These are phyloP conservation scores for Diaporthe humulicola DNA, from an alignment of 2,329 filamentous ascomycete genomes.

Conservation along the genomic window DNA sequence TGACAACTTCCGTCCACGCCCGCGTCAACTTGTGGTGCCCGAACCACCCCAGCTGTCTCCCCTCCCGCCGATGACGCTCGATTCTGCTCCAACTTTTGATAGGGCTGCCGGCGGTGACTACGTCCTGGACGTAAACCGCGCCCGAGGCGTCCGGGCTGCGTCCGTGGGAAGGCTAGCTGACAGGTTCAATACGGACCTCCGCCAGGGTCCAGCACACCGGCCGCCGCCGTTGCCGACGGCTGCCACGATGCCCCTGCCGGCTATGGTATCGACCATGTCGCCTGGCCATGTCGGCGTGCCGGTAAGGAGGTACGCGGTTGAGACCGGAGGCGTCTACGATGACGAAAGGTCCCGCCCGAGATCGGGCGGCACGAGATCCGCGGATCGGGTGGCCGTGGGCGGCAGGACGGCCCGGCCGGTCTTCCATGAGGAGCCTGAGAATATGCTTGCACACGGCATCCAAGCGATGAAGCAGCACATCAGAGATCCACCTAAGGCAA, in stretches of 20 bases:
- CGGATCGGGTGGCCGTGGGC: conserved; percentile 40
- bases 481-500: conserved; percentile 50
- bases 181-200: conserved; percentile 60
- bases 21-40: conserved; percentile 54
- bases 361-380: conserved; percentile 41
- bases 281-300: conserved; percentile 46
- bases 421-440: conserved; percentile 50
- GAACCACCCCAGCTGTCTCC: conserved; percentile 48
- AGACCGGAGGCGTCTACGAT: conserved; percentile 55
- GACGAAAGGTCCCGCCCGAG: conserved; percentile 47
- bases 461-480: conserved; percentile 45
- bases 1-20: conserved; percentile 65
- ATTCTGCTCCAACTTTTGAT: conserved; percentile 50
- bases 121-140: conserved; percentile 57
- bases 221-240: conserved; percentile 46
- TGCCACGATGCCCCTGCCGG: conserved; percentile 49
- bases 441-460: conserved; percentile 45
- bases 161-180: conserved; percentile 66
- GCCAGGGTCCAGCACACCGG: conserved; percentile 48
- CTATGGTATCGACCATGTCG: conserved; percentile 52
- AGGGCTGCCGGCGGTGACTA: conserved; percentile 57
- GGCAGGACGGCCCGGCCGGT: conserved; percentile 41
- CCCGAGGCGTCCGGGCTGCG: conserved; percentile 55
- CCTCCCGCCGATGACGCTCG: conserved; percentile 24
- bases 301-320: conserved; percentile 56